Evolutionary conservation across 2,329 filamentous ascomycete species (phyloP).

Genomic region (Venturia asperata): DNA sequence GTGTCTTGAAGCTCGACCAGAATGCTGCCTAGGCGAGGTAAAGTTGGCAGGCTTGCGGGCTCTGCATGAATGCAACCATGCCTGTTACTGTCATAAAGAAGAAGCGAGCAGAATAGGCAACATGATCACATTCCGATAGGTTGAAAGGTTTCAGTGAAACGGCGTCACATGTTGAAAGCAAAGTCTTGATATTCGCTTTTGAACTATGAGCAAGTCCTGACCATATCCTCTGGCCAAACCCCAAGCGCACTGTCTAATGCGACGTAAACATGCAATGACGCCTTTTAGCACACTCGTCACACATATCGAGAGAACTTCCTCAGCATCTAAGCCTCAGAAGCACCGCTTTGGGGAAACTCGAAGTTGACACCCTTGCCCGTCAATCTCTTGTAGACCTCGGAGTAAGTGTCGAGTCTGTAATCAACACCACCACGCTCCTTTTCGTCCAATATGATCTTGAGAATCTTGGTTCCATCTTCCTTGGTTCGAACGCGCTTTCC

Average conservation of each 20-base stretch:
- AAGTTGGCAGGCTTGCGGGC: too few species aligned
- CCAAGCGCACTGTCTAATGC: conserved; percentile 4
- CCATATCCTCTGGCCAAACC: background rate
- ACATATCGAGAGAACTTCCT: background rate
- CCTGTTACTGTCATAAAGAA: too few species aligned
- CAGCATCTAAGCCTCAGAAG: conserved; percentile 17
- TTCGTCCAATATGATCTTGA: conserved; percentile 99
- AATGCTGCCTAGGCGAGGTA: too few species aligned
- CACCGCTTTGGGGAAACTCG: conserved; percentile 66
- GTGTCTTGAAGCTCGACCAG: background rate
- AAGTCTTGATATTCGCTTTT: conserved; percentile 15
- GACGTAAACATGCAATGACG: conserved; percentile 7
- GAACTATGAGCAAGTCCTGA: conserved; percentile 11
- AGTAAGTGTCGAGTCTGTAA: conserved; percentile 99
- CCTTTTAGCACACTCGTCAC: background rate
- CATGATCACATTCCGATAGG: background rate
- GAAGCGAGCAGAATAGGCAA: background rate
- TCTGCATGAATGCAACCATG: too few species aligned
- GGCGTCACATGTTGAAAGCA: background rate
- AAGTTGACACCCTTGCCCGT: conserved; percentile 95
- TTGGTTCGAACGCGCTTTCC: conserved; percentile 98
- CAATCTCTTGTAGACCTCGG: conserved; percentile 97
- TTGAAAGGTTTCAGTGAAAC: background rate
- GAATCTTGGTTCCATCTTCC: conserved; percentile 95
- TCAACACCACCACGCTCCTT: conserved; percentile 99